Evolutionary conservation across 179 eudicot genomes (phyloP).

Genomic region (Beta corolliflora): DNA sequence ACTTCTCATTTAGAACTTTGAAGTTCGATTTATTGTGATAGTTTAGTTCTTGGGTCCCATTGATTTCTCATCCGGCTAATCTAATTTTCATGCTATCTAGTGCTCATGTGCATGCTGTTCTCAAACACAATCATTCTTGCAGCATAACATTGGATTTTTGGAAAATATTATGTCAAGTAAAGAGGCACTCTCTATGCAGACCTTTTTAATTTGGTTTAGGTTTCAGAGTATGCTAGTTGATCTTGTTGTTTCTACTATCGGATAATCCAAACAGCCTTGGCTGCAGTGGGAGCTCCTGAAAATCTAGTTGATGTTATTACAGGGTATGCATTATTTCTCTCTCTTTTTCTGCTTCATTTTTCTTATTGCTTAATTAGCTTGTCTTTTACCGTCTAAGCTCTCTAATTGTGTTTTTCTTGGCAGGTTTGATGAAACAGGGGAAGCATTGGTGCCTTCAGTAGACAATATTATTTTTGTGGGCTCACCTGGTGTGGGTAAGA

Average conservation of each 20-base stretch:
- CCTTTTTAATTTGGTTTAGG: conserved; percentile 42
- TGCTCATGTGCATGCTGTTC: conserved; percentile 12
- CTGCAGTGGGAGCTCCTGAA: conserved; percentile 99
- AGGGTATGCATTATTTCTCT: conserved; percentile 53
- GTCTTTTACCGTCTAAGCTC: conserved; percentile 1
- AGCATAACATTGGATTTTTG: not conserved
- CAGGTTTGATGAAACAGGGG: conserved; percentile 99
- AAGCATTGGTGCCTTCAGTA: conserved; percentile 92
- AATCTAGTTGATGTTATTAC: conserved; percentile 97
- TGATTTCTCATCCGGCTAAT: not conserved
- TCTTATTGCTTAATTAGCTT: not conserved
- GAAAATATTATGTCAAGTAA: not conserved
- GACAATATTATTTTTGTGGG: conserved; percentile 99
- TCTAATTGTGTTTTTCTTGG: too few relatives aligned
- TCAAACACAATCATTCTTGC: not conserved
- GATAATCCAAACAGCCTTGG: conserved; percentile 93
- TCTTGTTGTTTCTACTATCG: conserved; percentile 95
- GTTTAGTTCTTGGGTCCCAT: too few relatives aligned
- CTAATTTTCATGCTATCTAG: not conserved
- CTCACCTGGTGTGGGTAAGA: conserved; percentile 94
- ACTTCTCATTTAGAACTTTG: not conserved
- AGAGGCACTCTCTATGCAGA: not conserved
- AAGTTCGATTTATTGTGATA: too few relatives aligned
- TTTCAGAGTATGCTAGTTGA: conserved; percentile 99
- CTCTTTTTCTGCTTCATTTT: not conserved